Evolutionary conservation across 1,139 yeast genomes (phyloP), one percentile per base, ranked within the genome.

Genomic region (Nakaseomyces delphensis): DNA sequence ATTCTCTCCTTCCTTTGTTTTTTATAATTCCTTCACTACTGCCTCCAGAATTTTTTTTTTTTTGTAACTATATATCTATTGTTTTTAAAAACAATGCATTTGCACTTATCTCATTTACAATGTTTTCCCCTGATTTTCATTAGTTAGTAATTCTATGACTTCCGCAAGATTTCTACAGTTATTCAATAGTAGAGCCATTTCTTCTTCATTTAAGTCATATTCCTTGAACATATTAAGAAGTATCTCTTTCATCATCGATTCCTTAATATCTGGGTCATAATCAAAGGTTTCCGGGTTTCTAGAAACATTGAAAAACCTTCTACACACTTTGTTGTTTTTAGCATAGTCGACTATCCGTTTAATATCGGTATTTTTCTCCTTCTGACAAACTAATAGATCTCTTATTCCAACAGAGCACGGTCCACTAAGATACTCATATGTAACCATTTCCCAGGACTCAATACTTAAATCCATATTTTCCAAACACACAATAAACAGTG

Each of bases 151-250:
- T 4, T 16, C 15, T 18, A 38, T 10, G 19, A 38, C 21, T 18
- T 50, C 52, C 9, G 33, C 43, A 9, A 51, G 14, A 7, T 41
- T 44, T n/a, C 36, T 38, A 29, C 32, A 46, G 11, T 33, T 24
- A 8, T 32, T 20, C 13, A 51, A n/a, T 3, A 44, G 10, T 3
- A 25, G 13, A 13, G 41, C 47, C 33, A 51, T 46, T 18, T 48
- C 47, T 4, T 41, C 43, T 2, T 49, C 50, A 3, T 38, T 38
- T 2, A 47, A 29, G n/a, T 37, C 37, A 19, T 39, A 28, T 7
- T 30, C 36, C 4, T 43, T 29, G 19, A 46, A 47, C 1, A 47
- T 28, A 1, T 42, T 19, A 19, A 47, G 23, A 7, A 51, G 24
- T 14, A 43, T 36, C 5, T 39, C 36, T 30, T 50, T 49, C n/a